Conservation (phyloP, 1,284 basidiomycete genomes). For the Inonotus hispidus region DNA sequence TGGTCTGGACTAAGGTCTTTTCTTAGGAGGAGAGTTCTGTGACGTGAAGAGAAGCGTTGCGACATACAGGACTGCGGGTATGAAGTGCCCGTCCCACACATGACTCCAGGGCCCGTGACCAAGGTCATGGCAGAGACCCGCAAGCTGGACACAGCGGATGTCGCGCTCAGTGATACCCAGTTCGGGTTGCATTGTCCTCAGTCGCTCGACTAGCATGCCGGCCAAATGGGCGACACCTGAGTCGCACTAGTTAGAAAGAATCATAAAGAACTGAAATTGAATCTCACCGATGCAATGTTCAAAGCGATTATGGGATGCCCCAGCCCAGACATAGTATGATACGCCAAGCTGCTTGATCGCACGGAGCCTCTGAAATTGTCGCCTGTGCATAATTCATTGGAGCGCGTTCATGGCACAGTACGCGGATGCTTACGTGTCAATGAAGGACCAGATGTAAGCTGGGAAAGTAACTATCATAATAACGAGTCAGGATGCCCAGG, state of each 20-base stretch:
- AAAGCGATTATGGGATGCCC: slow-evolving; percentile 72
- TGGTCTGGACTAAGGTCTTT: slow-evolving; percentile 31
- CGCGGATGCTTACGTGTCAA: slow-evolving; percentile 38
- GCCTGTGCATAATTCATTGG: slow-evolving; percentile 36
- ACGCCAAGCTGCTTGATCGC: slow-evolving; percentile 75
- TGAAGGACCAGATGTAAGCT: slow-evolving; percentile 33
- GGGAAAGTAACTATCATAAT: slow-evolving; percentile 32
- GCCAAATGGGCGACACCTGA: slow-evolving; percentile 69
- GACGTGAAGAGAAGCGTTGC: slow-evolving; percentile 3
- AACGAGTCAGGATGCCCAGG: slow-evolving; percentile 1
- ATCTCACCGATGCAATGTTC: slow-evolving; percentile 69
- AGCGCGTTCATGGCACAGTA: neutral
- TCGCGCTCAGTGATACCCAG: slow-evolving; percentile 63
- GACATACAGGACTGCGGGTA: slow-evolving; percentile 51
- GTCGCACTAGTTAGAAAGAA: neutral
- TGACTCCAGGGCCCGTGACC: slow-evolving; percentile 74
- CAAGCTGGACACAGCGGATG: slow-evolving; percentile 60
- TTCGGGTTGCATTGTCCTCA: slow-evolving; percentile 54
- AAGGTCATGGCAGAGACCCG: slow-evolving; percentile 68
- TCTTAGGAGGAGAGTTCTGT: slow-evolving; percentile 19
- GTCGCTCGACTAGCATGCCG: slow-evolving; percentile 49
- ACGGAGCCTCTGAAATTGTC: slow-evolving; percentile 69
- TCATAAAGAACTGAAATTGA: neutral
- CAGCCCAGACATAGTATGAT: slow-evolving; percentile 67
- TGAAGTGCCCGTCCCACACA: slow-evolving; percentile 64